Evolutionary conservation across 768 basidiomycete species (phyloP).

Genomic region (Suillus sp.): DNA sequence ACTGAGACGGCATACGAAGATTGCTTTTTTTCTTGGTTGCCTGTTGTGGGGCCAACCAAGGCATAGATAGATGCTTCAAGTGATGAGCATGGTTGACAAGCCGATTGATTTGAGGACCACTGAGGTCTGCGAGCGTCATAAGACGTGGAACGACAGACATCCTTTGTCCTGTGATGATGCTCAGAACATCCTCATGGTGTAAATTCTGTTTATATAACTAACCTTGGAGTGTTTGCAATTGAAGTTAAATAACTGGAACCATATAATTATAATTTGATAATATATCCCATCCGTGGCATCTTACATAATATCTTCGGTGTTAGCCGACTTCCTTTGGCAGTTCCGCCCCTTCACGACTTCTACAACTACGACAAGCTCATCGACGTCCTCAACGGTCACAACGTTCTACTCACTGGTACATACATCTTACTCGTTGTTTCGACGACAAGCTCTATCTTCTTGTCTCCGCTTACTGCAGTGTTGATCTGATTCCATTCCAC

Average conservation of each 20-base stretch:
- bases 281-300: not conserved
- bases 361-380: constrained; percentile 4
- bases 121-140: constrained; percentile 88
- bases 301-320: constrained; percentile 9
- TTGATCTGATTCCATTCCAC: constrained; percentile 7
- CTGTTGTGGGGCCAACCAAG: constrained; percentile 63
- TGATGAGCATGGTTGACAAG: constrained; percentile 64
- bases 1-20: constrained; percentile 68
- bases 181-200: not conserved
- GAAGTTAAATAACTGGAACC: not conserved
- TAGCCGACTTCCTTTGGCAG: constrained; percentile 2
- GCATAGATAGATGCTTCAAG: constrained; percentile 63
- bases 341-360: constrained; percentile 10
- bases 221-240: not conserved
- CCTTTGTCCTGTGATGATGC: not conserved
- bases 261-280: not conserved
- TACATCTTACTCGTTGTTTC: not conserved
- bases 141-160: constrained; percentile 61
- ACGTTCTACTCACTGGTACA: not conserved
- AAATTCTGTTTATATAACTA: not conserved
- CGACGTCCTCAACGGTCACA: not conserved
- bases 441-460: not conserved
- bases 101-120: constrained; percentile 68
- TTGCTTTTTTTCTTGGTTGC: constrained; percentile 32
- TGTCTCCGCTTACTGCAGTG: not conserved